These are phyloP conservation scores for Rhipidocladum racemiflorum DNA, from an alignment of 176 grass and related monocot genomes.

Conservation along the genomic window DNA sequence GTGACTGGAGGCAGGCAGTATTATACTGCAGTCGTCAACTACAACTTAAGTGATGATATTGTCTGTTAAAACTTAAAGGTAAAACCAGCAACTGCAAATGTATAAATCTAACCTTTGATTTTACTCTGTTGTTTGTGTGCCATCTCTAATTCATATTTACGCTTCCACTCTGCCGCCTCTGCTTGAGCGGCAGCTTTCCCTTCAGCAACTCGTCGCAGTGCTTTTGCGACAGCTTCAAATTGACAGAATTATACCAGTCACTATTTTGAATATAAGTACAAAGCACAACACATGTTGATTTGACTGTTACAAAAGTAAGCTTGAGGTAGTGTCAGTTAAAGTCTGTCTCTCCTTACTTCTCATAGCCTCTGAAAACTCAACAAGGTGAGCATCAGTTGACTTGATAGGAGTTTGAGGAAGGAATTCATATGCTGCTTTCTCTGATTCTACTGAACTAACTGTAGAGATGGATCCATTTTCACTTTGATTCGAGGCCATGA, in stretches of 20 bases:
- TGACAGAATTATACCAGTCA: constrained; percentile 19
- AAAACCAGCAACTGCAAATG: neutral
- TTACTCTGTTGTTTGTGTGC: constrained; percentile 52
- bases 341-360: constrained; percentile 61
- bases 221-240: constrained; percentile 91
- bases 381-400: constrained; percentile 84
- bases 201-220: constrained; percentile 79
- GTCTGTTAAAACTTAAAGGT: neutral
- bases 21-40: neutral
- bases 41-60: neutral
- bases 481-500: constrained; percentile 33
- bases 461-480: constrained; percentile 52
- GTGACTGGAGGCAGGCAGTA: neutral
- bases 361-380: constrained; percentile 96
- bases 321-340: constrained; percentile 10
- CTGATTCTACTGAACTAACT: constrained; percentile 48
- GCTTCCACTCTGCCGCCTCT: constrained; percentile 86
- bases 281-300: neutral
- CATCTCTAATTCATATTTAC: constrained; percentile 86
- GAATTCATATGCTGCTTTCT: constrained; percentile 65
- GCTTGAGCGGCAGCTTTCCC: constrained; percentile 89
- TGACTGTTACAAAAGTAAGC: neutral
- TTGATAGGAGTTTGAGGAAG: constrained; percentile 78
- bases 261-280: constrained; percentile 20
- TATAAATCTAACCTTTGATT: constrained; percentile 57